Evolutionary conservation across 2,329 filamentous ascomycete genomes (phyloP), one percentile per base, ranked within the genome.

Genomic region (Venturia asperata): DNA sequence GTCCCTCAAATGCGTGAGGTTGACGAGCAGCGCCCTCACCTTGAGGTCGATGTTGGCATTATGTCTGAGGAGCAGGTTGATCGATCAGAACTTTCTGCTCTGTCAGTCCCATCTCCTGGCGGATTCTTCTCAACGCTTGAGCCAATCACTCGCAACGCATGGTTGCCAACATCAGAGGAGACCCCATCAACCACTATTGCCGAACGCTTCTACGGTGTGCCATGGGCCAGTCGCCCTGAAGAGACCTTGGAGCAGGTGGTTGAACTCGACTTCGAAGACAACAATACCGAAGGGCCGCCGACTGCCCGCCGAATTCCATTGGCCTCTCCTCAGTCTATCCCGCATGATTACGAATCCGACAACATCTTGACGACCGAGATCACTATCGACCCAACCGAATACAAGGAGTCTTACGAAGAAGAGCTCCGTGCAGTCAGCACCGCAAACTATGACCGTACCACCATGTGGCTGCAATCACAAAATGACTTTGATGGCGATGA

Each of bases 91-190:
- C 82, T 97, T 68, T 92, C 90, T 24, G 87, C 85, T 66, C 83
- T 97, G 24, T 92, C 92, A 34, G 92, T 97, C 42, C 93, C 92
- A 6, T 97, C 93, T 0, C 93, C 93, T 0, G 89, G 91, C 34
- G 91, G 89, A 0, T 97, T 97, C 81, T 97, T 97, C 76, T 90
- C 90, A 1, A 91, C 89, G 0, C 83, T 97, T 37, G 90, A 89
- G 45, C 85, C 88, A 3, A 84, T 85, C 64, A 86, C 88, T 45
- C 86, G 92, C 63, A 86, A 87, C 71, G 94, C 92, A 15, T 97
- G 93, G 93, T 86, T 87, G 11, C 64, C 66, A 24, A 71, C 71
- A 24, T 72, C 71, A 62, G 75, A 77, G 13, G 74, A 74, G 3
- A 85, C 86, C 0, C 92, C 92, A 1, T 93, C 91, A 0, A 96